Percentiles rank a stretch among this genome's conserved stretches.
Conservation (phyloP, 257 asterid species). For the Lycium ferocissimum region DNA sequence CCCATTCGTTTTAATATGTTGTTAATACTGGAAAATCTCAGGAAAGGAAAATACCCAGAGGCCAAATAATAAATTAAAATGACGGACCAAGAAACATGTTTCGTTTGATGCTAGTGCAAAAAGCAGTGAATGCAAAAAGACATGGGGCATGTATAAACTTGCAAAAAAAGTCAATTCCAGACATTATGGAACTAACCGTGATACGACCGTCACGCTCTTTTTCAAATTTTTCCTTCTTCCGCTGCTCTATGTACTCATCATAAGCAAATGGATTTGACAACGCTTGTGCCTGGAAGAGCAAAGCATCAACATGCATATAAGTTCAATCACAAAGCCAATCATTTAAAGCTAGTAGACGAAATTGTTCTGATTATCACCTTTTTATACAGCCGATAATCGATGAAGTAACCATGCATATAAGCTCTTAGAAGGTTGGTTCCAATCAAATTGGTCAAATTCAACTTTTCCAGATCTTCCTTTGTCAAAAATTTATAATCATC, state of each 20-base stretch:
- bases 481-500: slow-evolving; percentile 95
- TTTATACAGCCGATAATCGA: slow-evolving; percentile 79
- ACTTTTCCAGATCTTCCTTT: slow-evolving; percentile 77
- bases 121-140: neutral
- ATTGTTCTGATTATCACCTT: slow-evolving; percentile 55
- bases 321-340: slow-evolving; percentile 19
- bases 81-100: neutral
- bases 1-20: neutral
- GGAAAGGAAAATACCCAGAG: neutral
- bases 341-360: neutral
- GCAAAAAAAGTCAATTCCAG: neutral
- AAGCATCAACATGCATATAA: slow-evolving; percentile 11
- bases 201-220: slow-evolving; percentile 70
- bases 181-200: slow-evolving; percentile 60
- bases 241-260: slow-evolving; percentile 66
- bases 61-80: slow-evolving; percentile 2
- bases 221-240: slow-evolving; percentile 70
- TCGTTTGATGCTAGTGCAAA: slow-evolving; percentile 11
- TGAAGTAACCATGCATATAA: slow-evolving; percentile 90
- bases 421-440: slow-evolving; percentile 91
- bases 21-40: neutral
- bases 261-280: slow-evolving; percentile 81
- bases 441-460: slow-evolving; percentile 75
- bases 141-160: neutral
- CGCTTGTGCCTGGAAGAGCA: slow-evolving; percentile 68